Base-by-base conservation (phyloP, 1,139 yeast genomes). In the Debaryomyces subglobosus region DNA sequence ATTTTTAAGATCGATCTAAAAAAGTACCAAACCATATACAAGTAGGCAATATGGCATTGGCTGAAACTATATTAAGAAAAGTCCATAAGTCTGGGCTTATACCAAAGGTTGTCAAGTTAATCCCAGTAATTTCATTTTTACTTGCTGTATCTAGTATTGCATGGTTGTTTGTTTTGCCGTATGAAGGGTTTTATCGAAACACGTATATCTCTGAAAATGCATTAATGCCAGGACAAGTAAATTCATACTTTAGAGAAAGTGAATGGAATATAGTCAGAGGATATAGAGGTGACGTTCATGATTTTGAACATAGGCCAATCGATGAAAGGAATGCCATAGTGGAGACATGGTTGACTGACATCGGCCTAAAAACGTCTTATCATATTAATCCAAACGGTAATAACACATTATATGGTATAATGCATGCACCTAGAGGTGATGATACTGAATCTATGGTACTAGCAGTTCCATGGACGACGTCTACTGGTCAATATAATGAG, bases 131-230 rank as follows among this genome's bases (percentile, higher is more conserved):
- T 1, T 85, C 96, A 1, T 52, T 84, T n/a, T 48, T 85, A 3
- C 68, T 86, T 29, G 80, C 87, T 0, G 13, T 88, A 1, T 65
- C 79, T 16, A 90, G 96, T 35, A 59, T 88, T 3, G 67, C 71
- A 0, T 86, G 96, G 89, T 70, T 94, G 41, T 67, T 82, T n/a
- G 64, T 74, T 6, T 72, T 89, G 46, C 97, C 99, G 0, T 57
- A 85, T 58, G 87, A 87, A 37, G 98, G 97, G 20, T 89, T 89
- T 63, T 90, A 75, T 62, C 75, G 97, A 48, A 72, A 77, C 55
- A 89, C 97, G 5, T 94, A 94, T 63, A 88, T 92, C 18, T 87
- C 96, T 7, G 99, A 95, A 64, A 95, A 94, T 68, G 99, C 99
- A 32, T 74, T 95, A 64, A 85, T 95, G 89, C 98, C 99, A 10